A percentile compares a stretch with the other conserved stretches of the same genome.
Conservation (phyloP, 2,329 filamentous ascomycete genomes). For the Aspergillus phoenicis region DNA sequence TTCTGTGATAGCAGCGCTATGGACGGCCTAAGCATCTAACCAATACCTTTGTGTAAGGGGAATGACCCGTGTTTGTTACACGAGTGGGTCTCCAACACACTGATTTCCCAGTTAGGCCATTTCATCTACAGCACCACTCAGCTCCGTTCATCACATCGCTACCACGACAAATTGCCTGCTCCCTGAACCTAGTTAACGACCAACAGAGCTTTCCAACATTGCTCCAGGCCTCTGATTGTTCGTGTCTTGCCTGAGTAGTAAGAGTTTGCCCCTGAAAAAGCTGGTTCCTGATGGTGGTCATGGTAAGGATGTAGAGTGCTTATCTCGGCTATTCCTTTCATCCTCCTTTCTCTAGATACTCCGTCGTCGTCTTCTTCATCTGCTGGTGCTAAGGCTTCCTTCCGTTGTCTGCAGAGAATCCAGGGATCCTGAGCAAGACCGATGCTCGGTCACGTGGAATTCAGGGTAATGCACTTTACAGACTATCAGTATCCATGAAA, state of each 20-base stretch:
- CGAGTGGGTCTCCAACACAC: background rate
- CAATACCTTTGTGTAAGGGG: background rate
- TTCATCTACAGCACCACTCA: background rate
- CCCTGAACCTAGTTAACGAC: background rate
- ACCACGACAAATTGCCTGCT: background rate
- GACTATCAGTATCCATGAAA: background rate
- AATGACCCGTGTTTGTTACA: background rate
- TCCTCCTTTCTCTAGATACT: background rate
- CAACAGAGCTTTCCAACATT: too few relatives aligned
- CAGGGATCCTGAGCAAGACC: background rate
- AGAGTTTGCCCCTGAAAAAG: background rate
- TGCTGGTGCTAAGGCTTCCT: constrained; percentile 10
- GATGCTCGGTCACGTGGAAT: background rate
- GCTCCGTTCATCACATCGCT: background rate
- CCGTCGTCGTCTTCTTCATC: background rate
- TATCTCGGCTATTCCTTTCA: constrained; percentile 4
- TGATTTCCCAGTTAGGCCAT: too few relatives aligned
- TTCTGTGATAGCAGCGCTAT: background rate
- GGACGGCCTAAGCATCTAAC: too few relatives aligned
- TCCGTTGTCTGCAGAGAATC: constrained; percentile 2
- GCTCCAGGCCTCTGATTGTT: too few relatives aligned
- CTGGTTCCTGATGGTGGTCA: background rate
- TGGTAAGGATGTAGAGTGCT: constrained; percentile 10
- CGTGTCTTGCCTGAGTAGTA: background rate
- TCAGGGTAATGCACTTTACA: background rate